phyloP scores from a whole-genome alignment of 192 early-diverging fungal genomes.

The Umbelopsis sp. region DNA sequence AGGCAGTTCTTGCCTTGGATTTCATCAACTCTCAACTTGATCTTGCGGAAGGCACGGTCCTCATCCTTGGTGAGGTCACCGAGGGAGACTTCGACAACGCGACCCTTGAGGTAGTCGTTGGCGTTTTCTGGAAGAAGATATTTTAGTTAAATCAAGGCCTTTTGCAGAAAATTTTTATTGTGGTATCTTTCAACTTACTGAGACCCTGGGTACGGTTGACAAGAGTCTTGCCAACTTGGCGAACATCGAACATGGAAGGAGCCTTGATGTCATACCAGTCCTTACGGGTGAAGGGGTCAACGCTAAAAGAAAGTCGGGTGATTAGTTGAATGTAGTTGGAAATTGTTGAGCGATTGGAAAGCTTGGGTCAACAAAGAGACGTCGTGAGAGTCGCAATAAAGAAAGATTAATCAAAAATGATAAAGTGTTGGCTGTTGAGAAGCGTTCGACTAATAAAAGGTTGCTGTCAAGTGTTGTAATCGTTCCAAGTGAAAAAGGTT shows the following conservation, averaged over 20 bases:
- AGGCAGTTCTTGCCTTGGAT: conserved; percentile 98
- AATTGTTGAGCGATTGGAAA: neutral
- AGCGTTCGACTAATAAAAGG: too few species aligned
- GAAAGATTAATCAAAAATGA: too few species aligned
- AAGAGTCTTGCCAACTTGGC: conserved; percentile 97
- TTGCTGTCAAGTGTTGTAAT: too few species aligned
- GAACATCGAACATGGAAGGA: conserved; percentile 93
- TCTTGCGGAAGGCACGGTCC: conserved; percentile 95
- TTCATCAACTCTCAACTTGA: conserved; percentile 96
- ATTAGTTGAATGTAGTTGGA: neutral
- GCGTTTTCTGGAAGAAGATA: conserved; percentile 47
- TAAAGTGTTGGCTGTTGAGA: too few species aligned
- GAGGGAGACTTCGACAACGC: conserved; percentile 96
- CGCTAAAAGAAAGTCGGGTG: conserved; percentile 50
- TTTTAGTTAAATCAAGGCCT: neutral
- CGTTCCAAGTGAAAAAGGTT: too few species aligned
- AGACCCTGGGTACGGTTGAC: conserved; percentile 99
- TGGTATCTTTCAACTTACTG: conserved; percentile 50
- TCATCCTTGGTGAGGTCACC: conserved; percentile 93
- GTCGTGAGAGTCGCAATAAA: too few species aligned
- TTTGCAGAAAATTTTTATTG: too few species aligned
- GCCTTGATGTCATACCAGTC: conserved; percentile 99
- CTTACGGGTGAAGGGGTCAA: conserved; percentile 99
- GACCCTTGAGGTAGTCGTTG: conserved; percentile 94
- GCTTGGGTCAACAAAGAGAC: too few species aligned